Evolutionary conservation across 805 yeast species (phyloP).

Genomic region (Sugiyamaella lignohabitans): DNA sequence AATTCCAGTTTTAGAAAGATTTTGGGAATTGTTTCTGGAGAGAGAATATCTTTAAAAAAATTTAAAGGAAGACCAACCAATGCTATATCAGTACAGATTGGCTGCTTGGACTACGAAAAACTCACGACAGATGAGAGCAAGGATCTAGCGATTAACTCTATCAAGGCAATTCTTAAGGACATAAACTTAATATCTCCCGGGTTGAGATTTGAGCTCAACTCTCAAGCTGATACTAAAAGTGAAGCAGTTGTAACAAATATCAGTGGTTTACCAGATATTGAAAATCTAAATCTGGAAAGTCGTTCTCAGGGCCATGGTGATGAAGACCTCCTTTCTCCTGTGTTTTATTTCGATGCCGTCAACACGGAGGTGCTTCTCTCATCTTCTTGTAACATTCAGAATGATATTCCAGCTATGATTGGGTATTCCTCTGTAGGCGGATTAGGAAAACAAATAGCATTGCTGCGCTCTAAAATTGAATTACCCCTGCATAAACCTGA

Average conservation of each 20-base stretch:
- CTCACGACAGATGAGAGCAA: slow-evolving; percentile 19
- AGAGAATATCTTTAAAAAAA: slow-evolving; percentile 44
- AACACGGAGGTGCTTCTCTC: slow-evolving; percentile 12
- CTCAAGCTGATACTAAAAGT: slow-evolving; percentile 35
- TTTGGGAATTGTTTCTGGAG: slow-evolving; percentile 44
- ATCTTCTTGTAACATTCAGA: slow-evolving; percentile 8
- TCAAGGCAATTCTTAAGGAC: slow-evolving; percentile 36
- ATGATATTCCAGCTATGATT: slow-evolving; percentile 13
- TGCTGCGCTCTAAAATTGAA: slow-evolving; percentile 60
- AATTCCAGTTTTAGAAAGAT: slow-evolving; percentile 34
- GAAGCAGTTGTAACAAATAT: slow-evolving; percentile 48
- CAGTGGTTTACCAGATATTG: slow-evolving; percentile 37
- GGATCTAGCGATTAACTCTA: too few relatives aligned
- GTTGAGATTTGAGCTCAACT: slow-evolving; percentile 36
- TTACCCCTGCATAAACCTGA: slow-evolving; percentile 76
- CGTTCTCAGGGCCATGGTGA: background rate
- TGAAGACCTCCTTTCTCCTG: background rate
- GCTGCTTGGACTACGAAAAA: background rate
- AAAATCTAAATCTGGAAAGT: slow-evolving; percentile 31
- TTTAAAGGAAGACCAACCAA: slow-evolving; percentile 42
- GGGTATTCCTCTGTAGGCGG: slow-evolving; percentile 71
- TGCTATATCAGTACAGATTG: background rate
- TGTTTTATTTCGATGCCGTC: slow-evolving; percentile 9
- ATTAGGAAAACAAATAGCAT: slow-evolving; percentile 51
- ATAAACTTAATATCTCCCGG: slow-evolving; percentile 25